Percentiles rank a stretch among this genome's conserved stretches.
Conservation (phyloP, 225 moss, liverwort and hornwort genomes). For the Marchantia polymorpha region DNA sequence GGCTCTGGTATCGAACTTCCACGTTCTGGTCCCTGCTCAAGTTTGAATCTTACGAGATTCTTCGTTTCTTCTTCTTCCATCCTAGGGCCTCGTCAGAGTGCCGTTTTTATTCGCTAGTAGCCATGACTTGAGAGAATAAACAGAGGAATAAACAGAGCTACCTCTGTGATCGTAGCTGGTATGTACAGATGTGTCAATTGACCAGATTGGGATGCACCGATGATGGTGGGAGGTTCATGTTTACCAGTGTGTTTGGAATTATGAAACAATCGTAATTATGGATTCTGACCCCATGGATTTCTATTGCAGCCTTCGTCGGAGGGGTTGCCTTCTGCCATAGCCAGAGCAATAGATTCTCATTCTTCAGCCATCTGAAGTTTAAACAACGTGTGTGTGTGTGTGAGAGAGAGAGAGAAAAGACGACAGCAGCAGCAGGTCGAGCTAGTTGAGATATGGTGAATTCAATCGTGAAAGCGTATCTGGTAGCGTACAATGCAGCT, state of each 20-base stretch:
- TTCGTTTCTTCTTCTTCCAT: no score
- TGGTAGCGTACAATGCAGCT: slow-evolving; percentile 64
- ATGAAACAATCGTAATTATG: neutral
- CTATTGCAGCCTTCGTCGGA: neutral
- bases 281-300: neutral
- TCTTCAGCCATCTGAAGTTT: neutral
- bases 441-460: slow-evolving; percentile 15
- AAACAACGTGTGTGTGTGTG: neutral
- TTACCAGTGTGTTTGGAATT: neutral
- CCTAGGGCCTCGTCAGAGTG: no score
- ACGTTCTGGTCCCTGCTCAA: no score
- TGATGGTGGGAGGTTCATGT: no score
- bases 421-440: neutral
- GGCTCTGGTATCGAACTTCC: no score
- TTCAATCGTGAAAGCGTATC: slow-evolving; percentile 34
- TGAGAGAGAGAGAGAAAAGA: neutral
- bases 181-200: no score
- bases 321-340: neutral
- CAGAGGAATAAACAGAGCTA: no score
- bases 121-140: no score
- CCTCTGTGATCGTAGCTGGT: no score
- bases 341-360: neutral
- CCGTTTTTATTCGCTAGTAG: no score
- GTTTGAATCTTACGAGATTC: no score
- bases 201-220: no score